phyloP scores from a whole-genome alignment of 2,329 filamentous ascomycete genomes.

The Penicillium brasilianum region DNA sequence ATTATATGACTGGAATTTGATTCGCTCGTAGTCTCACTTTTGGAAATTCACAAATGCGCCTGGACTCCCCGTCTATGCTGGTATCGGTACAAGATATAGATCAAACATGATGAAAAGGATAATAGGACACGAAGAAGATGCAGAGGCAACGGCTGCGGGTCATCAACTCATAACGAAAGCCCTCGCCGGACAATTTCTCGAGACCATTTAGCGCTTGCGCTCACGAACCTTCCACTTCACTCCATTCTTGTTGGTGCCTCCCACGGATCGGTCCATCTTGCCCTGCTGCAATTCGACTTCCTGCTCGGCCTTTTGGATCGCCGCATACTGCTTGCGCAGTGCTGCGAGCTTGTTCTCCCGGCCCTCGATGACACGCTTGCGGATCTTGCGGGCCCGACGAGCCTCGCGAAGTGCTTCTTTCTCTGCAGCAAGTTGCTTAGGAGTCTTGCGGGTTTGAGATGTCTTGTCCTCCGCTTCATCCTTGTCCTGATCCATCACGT shows the following conservation, averaged over 20 bases:
- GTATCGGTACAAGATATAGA: slow-evolving; percentile 25
- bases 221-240: slow-evolving; percentile 68
- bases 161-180: slow-evolving; percentile 30
- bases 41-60: slow-evolving; percentile 17
- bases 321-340: slow-evolving; percentile 59
- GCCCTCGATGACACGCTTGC: slow-evolving; percentile 55
- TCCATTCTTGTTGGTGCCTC: slow-evolving; percentile 67
- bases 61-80: slow-evolving; percentile 29
- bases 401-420: slow-evolving; percentile 45
- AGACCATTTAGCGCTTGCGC: slow-evolving; percentile 57
- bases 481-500: slow-evolving; percentile 34
- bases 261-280: slow-evolving; percentile 64
- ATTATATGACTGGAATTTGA: not conserved
- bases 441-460: slow-evolving; percentile 43
- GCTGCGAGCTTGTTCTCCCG: slow-evolving; percentile 57
- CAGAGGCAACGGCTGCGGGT: slow-evolving; percentile 20
- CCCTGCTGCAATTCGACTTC: slow-evolving; percentile 65
- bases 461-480: slow-evolving; percentile 18
- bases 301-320: slow-evolving; percentile 60
- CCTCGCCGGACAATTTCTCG: slow-evolving; percentile 5
- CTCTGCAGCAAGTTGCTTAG: slow-evolving; percentile 52
- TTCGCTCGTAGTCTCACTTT: not conserved
- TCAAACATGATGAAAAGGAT: slow-evolving; percentile 4
- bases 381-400: slow-evolving; percentile 51
- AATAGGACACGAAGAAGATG: slow-evolving; percentile 12